Evolutionary conservation across 441 rosid genomes (phyloP).

Genomic region (Dalechampia spathulata): DNA sequence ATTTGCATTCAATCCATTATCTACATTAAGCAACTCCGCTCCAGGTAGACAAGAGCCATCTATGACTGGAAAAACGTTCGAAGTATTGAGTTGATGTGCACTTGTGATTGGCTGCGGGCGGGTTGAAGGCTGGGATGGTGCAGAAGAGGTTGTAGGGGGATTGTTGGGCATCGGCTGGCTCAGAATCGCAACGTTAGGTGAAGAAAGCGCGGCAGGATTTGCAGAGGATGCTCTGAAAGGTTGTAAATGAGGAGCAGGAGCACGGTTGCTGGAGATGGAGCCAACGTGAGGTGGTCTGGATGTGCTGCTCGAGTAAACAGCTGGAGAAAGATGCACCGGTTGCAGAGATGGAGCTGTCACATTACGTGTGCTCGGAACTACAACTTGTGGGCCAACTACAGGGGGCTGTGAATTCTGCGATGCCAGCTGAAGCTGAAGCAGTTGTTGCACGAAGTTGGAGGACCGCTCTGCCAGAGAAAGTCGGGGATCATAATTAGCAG

Average conservation of each 20-base stretch:
- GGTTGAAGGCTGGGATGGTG: constrained; percentile 15
- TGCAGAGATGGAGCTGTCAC: constrained; percentile 22
- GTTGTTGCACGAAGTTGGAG: constrained; percentile 36
- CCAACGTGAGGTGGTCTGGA: constrained; percentile 45
- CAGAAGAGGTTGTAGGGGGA: constrained; percentile 13
- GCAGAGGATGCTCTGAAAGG: constrained; percentile 39
- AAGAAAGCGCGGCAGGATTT: constrained; percentile 15
- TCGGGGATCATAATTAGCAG: constrained; percentile 1
- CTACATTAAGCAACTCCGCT: constrained; percentile 17
- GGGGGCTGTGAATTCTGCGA: constrained; percentile 19
- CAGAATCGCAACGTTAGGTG: constrained; percentile 16
- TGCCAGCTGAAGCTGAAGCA: constrained; percentile 34
- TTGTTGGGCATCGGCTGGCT: constrained; percentile 19
- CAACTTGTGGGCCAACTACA: constrained; percentile 14
- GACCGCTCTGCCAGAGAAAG: constrained; percentile 35
- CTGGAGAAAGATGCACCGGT: constrained; percentile 16
- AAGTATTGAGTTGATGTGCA: constrained; percentile 12
- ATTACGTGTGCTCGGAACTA: constrained; percentile 11
- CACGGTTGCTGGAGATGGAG: constrained; percentile 28
- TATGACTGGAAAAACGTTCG: constrained; percentile 15
- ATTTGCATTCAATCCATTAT: constrained; percentile 15
- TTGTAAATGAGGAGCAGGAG: constrained; percentile 59
- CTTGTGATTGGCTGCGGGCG: constrained; percentile 13
- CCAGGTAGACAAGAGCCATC: constrained; percentile 11
- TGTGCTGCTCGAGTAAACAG: constrained; percentile 25